A percentile compares a stretch with the other conserved stretches of the same genome.
Conservation (phyloP, 306 rosid species). For the Trifolium fragiferum region DNA sequence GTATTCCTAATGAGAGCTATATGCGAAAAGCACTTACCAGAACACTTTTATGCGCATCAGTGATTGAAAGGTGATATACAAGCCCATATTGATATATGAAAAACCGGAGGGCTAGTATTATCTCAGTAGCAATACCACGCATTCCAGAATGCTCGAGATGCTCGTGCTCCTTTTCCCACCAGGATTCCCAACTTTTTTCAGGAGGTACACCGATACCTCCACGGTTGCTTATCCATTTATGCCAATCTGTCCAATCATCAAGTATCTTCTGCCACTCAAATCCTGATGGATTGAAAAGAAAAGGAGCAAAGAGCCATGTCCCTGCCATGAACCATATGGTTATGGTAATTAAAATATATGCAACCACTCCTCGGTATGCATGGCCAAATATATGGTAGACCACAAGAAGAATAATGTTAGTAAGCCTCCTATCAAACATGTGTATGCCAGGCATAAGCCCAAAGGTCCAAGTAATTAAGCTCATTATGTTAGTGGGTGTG, state of each 20-base stretch:
- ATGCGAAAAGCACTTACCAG: constrained; percentile 56
- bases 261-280: constrained; percentile 99
- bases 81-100: constrained; percentile 91
- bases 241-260: constrained; percentile 98
- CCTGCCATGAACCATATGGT: constrained; percentile 96
- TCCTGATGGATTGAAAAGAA: constrained; percentile 96
- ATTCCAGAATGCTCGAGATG: constrained; percentile 77
- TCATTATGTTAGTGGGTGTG: too few relatives aligned
- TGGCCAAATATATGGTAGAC: constrained; percentile 86
- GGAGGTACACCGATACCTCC: constrained; percentile 92
- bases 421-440: too few relatives aligned
- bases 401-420: constrained; percentile 84
- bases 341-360: constrained; percentile 72
- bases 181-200: constrained; percentile 94
- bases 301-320: constrained; percentile 99
- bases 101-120: constrained; percentile 85
- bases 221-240: constrained; percentile 84
- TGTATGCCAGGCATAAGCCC: too few relatives aligned
- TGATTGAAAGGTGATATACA: constrained; percentile 81
- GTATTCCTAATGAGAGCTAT: neutral
- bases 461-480: too few relatives aligned
- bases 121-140: constrained; percentile 72
- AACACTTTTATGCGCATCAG: constrained; percentile 56
- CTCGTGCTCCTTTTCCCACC: constrained; percentile 94
- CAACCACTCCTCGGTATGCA: constrained; percentile 65